Conservation (phyloP, 1,284 basidiomycete species). For the Marasmius sp. region DNA sequence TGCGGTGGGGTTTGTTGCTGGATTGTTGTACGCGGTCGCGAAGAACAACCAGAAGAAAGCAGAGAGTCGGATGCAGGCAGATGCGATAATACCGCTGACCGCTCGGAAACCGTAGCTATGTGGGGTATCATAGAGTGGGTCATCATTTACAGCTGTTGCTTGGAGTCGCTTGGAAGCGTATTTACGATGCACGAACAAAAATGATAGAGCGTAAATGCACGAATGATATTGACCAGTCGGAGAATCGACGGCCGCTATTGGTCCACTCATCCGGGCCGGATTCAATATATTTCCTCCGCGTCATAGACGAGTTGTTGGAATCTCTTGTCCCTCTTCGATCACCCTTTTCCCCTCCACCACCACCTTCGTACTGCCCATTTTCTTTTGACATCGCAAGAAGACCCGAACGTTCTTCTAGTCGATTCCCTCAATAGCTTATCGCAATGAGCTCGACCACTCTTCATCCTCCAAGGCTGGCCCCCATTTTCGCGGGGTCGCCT, state of each 20-base stretch:
- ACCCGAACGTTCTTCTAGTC: neutral
- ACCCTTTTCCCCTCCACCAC: too few species aligned
- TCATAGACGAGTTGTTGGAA: too few species aligned
- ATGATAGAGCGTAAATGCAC: neutral
- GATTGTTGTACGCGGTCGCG: constrained; percentile 85
- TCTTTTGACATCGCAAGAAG: neutral
- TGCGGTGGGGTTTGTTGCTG: constrained; percentile 88
- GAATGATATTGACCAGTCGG: too few species aligned
- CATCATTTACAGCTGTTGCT: neutral
- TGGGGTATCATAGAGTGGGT: neutral
- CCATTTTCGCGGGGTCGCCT: constrained; percentile 69
- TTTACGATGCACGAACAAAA: neutral
- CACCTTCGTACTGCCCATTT: too few species aligned
- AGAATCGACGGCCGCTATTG: too few species aligned
- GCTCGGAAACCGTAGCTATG: constrained; percentile 43
- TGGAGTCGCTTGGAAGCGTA: constrained; percentile 4
- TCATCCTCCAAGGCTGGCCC: constrained; percentile 71
- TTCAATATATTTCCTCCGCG: too few species aligned
- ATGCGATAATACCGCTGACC: constrained; percentile 58
- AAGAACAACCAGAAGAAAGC: constrained; percentile 85
- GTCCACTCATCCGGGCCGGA: too few species aligned
- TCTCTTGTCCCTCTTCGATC: too few species aligned
- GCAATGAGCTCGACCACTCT: constrained; percentile 51
- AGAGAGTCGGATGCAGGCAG: constrained; percentile 48
- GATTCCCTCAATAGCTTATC: constrained; percentile 15